Base-by-base conservation (phyloP, 345 rosid genomes). In the Conringia planisiliqua region DNA sequence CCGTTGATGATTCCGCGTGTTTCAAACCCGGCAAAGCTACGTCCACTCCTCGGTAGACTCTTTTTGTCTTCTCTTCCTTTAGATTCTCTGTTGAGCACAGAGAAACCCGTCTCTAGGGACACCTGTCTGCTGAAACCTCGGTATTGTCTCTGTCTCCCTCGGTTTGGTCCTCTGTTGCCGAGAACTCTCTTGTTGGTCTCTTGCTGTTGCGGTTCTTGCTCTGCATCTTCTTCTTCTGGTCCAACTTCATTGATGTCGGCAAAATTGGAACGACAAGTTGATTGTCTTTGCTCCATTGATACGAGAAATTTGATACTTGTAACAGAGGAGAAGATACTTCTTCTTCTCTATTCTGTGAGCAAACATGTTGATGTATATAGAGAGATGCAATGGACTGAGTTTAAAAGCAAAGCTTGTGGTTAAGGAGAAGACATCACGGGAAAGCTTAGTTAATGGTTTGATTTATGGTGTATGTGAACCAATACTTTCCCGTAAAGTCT, bases 31-130 rank as follows among this genome's bases (percentile, higher is more conserved):
- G 92, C 95, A 47, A 93, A 89, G 76, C 98, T 89, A 29, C 78
- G 82, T 24, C 93, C 98, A 71, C 93, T 91, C 70, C 98, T 88
- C 4, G 84, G 77, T 72, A 91, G 89, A 73, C 38, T 70, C 79
- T 38, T 86, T 63, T 82, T 81, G 11, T 85, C 89, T 62, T 88
- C 86, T 44, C 83, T 84, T 18, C 87, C 83, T 67, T 73, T 77
- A 13, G 88, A 79, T 58, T 89, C 88, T 63, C 81, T 79, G 35
- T 76, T 79, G 16, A 94, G 81, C 6, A 76, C 98, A 7, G 92
- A 83, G 77, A 93, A 94, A 0, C 98, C 97, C 0, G 98, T 91
- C 81, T 89, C 98, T 2, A 94, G 70, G 0, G 98, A 94, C 27
- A 94, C 90, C 44, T 91, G 97, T 82, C 93, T 76, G 79, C 87